A percentile compares a stretch with the other conserved stretches of the same genome.
Conservation (phyloP, 768 basidiomycete genomes). For the Xerocomus spinulosus region DNA sequence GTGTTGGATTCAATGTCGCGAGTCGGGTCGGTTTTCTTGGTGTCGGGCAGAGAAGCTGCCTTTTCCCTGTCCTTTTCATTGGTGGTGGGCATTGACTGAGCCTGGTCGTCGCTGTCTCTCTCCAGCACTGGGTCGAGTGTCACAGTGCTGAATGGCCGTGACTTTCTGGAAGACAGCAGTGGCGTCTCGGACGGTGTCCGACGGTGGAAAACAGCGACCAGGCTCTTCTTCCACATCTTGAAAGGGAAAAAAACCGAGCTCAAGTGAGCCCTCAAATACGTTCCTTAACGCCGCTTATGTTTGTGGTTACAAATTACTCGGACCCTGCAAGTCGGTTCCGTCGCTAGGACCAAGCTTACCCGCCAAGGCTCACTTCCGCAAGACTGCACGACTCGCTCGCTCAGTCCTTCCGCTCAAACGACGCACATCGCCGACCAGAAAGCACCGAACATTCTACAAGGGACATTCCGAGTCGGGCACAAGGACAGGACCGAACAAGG, state of each 20-base stretch:
- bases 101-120: no score
- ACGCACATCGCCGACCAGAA: neutral
- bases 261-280: constrained; percentile 5
- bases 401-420: neutral
- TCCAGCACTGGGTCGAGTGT: neutral
- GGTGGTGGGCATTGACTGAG: no score
- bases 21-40: neutral
- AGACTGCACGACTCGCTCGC: neutral
- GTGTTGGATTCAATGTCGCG: constrained; percentile 17
- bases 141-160: neutral
- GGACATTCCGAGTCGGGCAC: neutral
- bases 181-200: neutral
- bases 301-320: neutral
- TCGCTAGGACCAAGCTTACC: neutral
- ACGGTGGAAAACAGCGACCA: constrained; percentile 5
- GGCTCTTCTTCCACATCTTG: constrained; percentile 13
- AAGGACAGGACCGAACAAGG: neutral
- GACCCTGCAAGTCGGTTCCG: neutral
- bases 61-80: no score
- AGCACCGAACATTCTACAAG: neutral
- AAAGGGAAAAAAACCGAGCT: neutral
- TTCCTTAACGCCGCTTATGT: neutral
- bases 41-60: no score
- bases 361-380: neutral
- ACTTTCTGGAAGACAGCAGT: neutral